Conservation (phyloP, 495 filamentous ascomycete species). For the Xylaria acuta region DNA sequence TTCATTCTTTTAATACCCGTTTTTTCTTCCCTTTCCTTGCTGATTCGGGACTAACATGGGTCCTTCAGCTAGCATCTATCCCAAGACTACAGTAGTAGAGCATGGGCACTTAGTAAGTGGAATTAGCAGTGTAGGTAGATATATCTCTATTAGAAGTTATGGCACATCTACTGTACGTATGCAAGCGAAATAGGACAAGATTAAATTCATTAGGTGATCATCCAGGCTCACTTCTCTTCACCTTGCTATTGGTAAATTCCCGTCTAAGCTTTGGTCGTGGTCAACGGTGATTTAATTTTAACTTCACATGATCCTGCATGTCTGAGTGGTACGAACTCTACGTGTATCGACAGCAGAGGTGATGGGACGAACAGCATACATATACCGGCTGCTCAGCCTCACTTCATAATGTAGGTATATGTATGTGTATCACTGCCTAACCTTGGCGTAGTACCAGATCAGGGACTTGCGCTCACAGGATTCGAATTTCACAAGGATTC, state of each 20-base stretch:
- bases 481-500: no score
- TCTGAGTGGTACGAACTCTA: not conserved
- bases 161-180: not conserved
- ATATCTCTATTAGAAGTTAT: not conserved
- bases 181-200: not conserved
- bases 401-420: no score
- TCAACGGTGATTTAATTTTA: not conserved
- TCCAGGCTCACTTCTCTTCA: not conserved
- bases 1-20: not conserved
- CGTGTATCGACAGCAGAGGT: not conserved
- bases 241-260: not conserved
- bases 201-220: not conserved
- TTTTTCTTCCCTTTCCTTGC: not conserved
- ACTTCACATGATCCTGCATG: not conserved
- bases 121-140: not conserved
- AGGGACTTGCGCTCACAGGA: no score
- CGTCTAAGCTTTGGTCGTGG: not conserved
- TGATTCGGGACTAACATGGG: not conserved
- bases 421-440: not conserved
- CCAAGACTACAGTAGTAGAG: not conserved
- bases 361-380: not conserved
- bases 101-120: not conserved
- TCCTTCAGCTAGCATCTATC: constrained; percentile 2
- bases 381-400: not conserved
- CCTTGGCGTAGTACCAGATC: not conserved